Percentiles rank a stretch among this genome's conserved stretches.
phyloP scores from a whole-genome alignment of 495 filamentous ascomycete species.

The Penicillium atrosanguineum region DNA sequence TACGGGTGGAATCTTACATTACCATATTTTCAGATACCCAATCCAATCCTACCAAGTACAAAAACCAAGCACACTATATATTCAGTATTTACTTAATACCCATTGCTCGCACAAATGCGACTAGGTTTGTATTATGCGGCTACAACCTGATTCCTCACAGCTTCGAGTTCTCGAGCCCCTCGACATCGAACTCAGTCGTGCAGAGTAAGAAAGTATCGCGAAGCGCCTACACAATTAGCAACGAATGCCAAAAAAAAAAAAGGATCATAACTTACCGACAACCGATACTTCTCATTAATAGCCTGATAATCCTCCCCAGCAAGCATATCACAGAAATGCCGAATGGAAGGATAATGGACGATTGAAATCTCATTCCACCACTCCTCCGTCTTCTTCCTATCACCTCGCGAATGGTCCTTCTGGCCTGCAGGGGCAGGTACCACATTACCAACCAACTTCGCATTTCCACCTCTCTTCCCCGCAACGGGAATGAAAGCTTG shows the following conservation, averaged over 20 bases:
- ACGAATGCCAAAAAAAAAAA: not conserved
- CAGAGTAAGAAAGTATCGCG: slow-evolving; percentile 64
- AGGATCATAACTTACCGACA: slow-evolving; percentile 36
- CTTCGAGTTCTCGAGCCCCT: slow-evolving; percentile 24
- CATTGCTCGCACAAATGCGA: too few relatives aligned
- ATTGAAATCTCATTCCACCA: slow-evolving; percentile 61
- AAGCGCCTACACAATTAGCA: slow-evolving; percentile 34
- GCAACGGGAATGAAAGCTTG: slow-evolving; percentile 56
- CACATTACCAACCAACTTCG: slow-evolving; percentile 63
- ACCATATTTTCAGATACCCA: slow-evolving; percentile 21
- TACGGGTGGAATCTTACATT: slow-evolving; percentile 1
- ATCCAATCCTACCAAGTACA: slow-evolving; percentile 11
- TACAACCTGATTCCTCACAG: slow-evolving; percentile 13
- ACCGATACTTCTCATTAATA: slow-evolving; percentile 54
- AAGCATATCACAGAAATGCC: slow-evolving; percentile 66
- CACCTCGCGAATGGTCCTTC: slow-evolving; percentile 27
- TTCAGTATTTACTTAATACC: not conserved
- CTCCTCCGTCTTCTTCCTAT: slow-evolving; percentile 22
- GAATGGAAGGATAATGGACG: slow-evolving; percentile 64
- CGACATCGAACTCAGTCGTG: slow-evolving; percentile 54
- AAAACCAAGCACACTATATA: not conserved
- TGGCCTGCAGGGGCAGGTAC: slow-evolving; percentile 25
- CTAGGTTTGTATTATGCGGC: too few relatives aligned
- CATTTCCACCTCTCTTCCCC: slow-evolving; percentile 51
- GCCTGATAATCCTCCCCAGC: slow-evolving; percentile 61